Percentiles rank a stretch among this genome's conserved stretches.
These are phyloP conservation scores for Postia placenta DNA, from an alignment of 768 basidiomycete species.

Conservation along the genomic window DNA sequence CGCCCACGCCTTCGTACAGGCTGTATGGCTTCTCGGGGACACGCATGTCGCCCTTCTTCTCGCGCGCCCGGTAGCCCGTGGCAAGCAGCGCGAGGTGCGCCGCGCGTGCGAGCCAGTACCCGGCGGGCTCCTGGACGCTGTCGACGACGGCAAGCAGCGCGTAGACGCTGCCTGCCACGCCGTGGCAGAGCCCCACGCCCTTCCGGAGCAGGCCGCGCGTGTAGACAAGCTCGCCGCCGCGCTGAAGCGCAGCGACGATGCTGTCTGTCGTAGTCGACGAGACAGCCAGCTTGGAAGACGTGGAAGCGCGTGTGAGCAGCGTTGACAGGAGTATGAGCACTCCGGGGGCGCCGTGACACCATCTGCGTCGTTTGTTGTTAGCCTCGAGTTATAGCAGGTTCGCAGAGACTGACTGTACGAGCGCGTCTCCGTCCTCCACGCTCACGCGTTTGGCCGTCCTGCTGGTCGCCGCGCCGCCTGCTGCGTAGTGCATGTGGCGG, in stretches of 20 bases:
- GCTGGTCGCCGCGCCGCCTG: slow-evolving; percentile 6
- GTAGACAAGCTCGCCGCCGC: slow-evolving; percentile 40
- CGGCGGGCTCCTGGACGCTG: slow-evolving; percentile 4
- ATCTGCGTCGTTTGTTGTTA: slow-evolving; percentile 26
- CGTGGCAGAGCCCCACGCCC: slow-evolving; percentile 57
- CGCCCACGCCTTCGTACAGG: slow-evolving; percentile 52
- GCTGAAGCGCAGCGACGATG: slow-evolving; percentile 28
- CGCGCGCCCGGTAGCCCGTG: slow-evolving; percentile 27
- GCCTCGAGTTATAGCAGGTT: not conserved
- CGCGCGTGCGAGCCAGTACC: slow-evolving; percentile 32
- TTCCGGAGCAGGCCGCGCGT: slow-evolving; percentile 44
- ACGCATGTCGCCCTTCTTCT: slow-evolving; percentile 34
- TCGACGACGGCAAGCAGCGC: slow-evolving; percentile 46
- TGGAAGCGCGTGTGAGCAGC: slow-evolving; percentile 27
- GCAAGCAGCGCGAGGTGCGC: slow-evolving; percentile 44
- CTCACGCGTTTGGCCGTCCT: slow-evolving; percentile 4
- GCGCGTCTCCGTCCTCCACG: slow-evolving; percentile 22
- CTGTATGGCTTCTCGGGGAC: slow-evolving; percentile 49
- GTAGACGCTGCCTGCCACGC: slow-evolving; percentile 48
- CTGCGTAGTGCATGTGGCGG: slow-evolving; percentile 6
- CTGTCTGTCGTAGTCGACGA: slow-evolving; percentile 19
- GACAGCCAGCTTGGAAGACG: slow-evolving; percentile 17
- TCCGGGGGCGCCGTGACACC: slow-evolving; percentile 57
- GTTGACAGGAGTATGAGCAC: slow-evolving; percentile 43
- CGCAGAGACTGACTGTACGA: slow-evolving; percentile 42